Evolutionary conservation across 192 early-diverging fungal species (phyloP), one percentile per base, ranked within the genome.

Genomic region (Dissophora globulifera): DNA sequence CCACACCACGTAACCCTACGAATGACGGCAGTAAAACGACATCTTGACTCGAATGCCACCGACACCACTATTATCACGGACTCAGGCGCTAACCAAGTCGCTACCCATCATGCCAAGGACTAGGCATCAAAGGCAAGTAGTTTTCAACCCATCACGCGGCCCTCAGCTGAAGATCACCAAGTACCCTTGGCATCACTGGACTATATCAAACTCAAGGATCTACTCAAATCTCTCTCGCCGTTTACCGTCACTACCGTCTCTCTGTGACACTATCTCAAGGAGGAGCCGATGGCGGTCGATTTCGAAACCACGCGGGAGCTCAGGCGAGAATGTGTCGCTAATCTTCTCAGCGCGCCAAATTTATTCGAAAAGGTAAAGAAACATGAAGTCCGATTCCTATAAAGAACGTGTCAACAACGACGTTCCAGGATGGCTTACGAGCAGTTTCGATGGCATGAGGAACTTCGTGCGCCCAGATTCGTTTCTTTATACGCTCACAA

Each of bases 291-390:
- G 12, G 83, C 83, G 4, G 80, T 83, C 15, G 92, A 93, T 31
- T 88, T 86, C 71, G 91, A 93, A 58, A 69, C 83, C 19, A 84
- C 84, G n/a, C 86, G 91, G 56, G 92, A 94, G 35, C 61, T 93
- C 17, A 97, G 96, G 79, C 83, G 90, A 20, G 93, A 96, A 76
- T 74, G 95, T 7, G 83, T 97, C 19, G 84, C 86, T 54, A 96
- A 97, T 80, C 91, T 97, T 79, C 81, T 97, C 56, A 87, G 80
- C 16, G 92, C 97, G 15, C 96, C 96, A 3, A 86, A 81, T 49
- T 90, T 94, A 49, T 85, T 97, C 52, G 96, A 98, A 70, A 97
- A 95, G 83, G 92, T 87, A n/a, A n/a, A n/a, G n/a, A n/a, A n/a
- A n/a, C n/a, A n/a, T n/a, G n/a, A n/a, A n/a, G n/a, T n/a, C n/a